Evolutionary conservation across 441 rosid genomes (phyloP).

Genomic region (Breynia disticha): DNA sequence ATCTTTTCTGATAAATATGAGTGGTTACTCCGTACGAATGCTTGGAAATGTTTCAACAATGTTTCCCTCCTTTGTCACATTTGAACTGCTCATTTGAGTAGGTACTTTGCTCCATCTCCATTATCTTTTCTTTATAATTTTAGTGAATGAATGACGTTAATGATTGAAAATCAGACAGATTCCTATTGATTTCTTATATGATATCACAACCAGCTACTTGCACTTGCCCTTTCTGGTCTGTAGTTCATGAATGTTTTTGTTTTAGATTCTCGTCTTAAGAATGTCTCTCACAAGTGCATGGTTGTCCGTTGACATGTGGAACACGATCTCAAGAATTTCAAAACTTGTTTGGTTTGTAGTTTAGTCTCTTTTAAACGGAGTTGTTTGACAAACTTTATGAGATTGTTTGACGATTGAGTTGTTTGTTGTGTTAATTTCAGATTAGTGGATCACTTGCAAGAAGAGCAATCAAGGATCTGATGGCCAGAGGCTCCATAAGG

Average conservation of each 20-base stretch:
- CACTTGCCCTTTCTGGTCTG: background rate
- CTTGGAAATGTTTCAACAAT: no score
- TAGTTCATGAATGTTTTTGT: background rate
- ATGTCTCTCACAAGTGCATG: no score
- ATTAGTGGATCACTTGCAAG: conserved; percentile 51
- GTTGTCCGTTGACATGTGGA: no score
- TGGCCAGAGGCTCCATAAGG: conserved; percentile 59
- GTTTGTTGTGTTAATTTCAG: conserved; percentile 19
- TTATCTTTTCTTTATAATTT: no score
- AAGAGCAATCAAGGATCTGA: conserved; percentile 51
- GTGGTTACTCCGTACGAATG: no score
- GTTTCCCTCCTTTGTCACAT: no score
- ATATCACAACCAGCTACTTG: conserved; percentile 9
- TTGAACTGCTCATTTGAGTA: background rate
- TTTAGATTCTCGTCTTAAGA: no score
- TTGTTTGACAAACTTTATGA: no score
- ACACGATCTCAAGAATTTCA: no score
- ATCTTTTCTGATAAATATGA: no score
- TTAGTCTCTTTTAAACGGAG: no score
- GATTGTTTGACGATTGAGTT: background rate
- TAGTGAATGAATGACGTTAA: background rate
- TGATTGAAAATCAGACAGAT: conserved; percentile 12
- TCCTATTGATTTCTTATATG: conserved; percentile 12
- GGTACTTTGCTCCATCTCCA: background rate
- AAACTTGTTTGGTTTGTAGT: no score